Evolutionary conservation across 495 filamentous ascomycete genomes (phyloP), one percentile per base, ranked within the genome.

Genomic region (Coniosporium apollinis): DNA sequence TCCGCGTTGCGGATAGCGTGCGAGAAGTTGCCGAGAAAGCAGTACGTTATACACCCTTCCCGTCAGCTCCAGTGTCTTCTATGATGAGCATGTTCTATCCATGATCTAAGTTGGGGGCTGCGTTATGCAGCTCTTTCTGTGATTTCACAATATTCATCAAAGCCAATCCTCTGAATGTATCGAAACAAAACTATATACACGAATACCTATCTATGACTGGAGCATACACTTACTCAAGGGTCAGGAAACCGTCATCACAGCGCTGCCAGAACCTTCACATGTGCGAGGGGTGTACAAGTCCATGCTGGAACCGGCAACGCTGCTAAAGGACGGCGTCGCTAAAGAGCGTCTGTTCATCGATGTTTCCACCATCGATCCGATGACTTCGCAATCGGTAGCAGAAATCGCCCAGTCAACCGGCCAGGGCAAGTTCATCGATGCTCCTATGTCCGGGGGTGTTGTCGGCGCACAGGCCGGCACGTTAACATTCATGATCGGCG

Each of bases 381-480:
- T 28, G 10, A 32, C 19, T 20, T 45, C 45, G 3, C 25, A 30
- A 1, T 38, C 26, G 15, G 42, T 43, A 4, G 38, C 36, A 2
- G 30, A 38, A 18, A 34, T 43, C 16, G 40, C 36, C 0, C 11
- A 28, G 11, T 24, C 16, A 18, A 39, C 31, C 4, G 37, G 44
- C 11, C 44, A 42, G 28, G 47, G 44, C 41, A 38, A 39, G n/a
- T 50, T 47, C 33, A 33, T 43, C 34, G 47, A 50, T 19, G 56
- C 58, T n/a, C 57, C 60, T 8, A 58, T 64, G 44, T 62, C 60
- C 16, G 60, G 58, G 8, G 58, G 58, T 5, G 56, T 61, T 5
- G 56, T 61, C 41, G 49, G 49, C 21, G 49, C 49, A n/a, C 30
- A 44, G 22, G 40, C 38, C 14, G 49, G 36, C 10, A 47, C 34